Evolutionary conservation across 139 green algal genomes (phyloP).

Genomic region (Trebouxia sp.): DNA sequence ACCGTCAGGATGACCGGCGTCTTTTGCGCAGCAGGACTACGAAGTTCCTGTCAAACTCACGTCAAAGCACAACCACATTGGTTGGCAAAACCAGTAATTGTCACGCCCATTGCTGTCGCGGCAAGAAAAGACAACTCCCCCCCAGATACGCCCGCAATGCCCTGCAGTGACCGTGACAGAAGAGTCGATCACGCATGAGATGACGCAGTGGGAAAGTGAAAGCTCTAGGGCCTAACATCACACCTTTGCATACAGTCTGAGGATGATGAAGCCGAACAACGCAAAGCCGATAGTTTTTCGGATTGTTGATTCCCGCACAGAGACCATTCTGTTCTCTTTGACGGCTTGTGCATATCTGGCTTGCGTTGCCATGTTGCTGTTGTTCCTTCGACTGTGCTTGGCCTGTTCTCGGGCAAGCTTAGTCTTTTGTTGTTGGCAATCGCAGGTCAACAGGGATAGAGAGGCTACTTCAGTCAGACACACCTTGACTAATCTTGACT

Average conservation of each 20-base stretch:
- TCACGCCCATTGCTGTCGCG: neutral
- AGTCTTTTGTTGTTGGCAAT: too few species aligned
- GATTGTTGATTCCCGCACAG: neutral
- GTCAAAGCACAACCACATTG: constrained; percentile 4
- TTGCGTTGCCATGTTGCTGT: neutral
- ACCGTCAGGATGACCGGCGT: neutral
- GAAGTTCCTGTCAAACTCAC: neutral
- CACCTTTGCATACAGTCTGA: neutral
- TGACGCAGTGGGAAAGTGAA: neutral
- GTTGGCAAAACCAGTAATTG: neutral
- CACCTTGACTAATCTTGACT: too few species aligned
- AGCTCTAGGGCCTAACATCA: neutral
- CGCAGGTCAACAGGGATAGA: too few species aligned
- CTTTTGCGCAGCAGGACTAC: neutral
- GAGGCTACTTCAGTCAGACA: too few species aligned
- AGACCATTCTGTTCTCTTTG: neutral
- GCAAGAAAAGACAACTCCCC: neutral
- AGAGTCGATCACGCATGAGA: too few species aligned
- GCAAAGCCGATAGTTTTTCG: neutral
- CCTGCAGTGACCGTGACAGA: neutral
- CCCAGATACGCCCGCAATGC: neutral
- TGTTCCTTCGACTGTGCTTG: too few species aligned
- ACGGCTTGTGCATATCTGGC: neutral
- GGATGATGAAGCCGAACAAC: neutral
- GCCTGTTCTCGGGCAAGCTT: too few species aligned